Evolutionary conservation across 192 early-diverging fungal genomes (phyloP).

Genomic region (Linnemannia hyalina): DNA sequence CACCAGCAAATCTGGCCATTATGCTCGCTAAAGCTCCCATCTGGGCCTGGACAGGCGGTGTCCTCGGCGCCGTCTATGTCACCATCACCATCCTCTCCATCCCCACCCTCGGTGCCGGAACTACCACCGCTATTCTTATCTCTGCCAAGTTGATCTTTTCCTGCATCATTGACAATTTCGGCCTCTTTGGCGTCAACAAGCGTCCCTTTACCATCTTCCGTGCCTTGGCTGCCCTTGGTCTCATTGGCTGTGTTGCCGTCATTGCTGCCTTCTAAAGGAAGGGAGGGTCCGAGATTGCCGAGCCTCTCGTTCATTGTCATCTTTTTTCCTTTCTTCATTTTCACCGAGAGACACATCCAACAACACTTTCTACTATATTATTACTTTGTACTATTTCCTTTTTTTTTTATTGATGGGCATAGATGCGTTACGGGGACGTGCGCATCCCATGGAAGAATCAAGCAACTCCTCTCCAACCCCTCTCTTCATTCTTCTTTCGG

Average conservation of each 20-base stretch:
- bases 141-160: constrained; percentile 65
- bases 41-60: constrained; percentile 67
- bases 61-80: constrained; percentile 58
- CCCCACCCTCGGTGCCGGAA: constrained; percentile 65
- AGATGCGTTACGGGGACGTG: constrained; percentile 13
- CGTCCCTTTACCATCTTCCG: constrained; percentile 60
- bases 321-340: background rate
- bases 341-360: background rate
- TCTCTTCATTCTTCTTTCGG: background rate
- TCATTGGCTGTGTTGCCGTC: constrained; percentile 60
- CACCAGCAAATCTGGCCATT: constrained; percentile 31
- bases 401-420: constrained; percentile 17
- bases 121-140: constrained; percentile 63
- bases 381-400: background rate
- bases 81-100: constrained; percentile 65
- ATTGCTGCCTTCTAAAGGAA: constrained; percentile 37
- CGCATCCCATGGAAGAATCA: constrained; percentile 2
- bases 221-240: constrained; percentile 58
- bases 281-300: background rate
- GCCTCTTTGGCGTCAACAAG: constrained; percentile 57
- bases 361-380: background rate
- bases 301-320: background rate
- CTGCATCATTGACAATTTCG: constrained; percentile 68
- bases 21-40: constrained; percentile 57
- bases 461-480: background rate